Conservation (phyloP, 352 stramenopile species). For the Phytophthora megakarya region DNA sequence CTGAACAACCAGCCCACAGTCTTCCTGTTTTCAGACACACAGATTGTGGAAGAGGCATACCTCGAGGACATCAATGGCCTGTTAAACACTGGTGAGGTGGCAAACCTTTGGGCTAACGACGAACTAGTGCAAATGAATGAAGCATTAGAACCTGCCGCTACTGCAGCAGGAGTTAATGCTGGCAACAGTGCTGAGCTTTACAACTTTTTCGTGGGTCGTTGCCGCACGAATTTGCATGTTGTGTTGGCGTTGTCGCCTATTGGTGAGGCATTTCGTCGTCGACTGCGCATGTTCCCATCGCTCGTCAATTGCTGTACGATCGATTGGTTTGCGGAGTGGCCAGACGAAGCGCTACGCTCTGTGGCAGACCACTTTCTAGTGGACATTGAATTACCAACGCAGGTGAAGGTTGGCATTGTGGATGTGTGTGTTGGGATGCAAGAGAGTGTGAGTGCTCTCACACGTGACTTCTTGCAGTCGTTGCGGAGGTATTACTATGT, state of each 20-base stretch:
- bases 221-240: slow-evolving; percentile 93
- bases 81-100: slow-evolving; percentile 93
- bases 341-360: slow-evolving; percentile 91
- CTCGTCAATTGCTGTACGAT: slow-evolving; percentile 97
- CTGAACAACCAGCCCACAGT: slow-evolving; percentile 89
- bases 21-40: slow-evolving; percentile 94
- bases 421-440: slow-evolving; percentile 97
- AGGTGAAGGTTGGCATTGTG: slow-evolving; percentile 88
- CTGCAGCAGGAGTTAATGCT: slow-evolving; percentile 67
- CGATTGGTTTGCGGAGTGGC: slow-evolving; percentile 97
- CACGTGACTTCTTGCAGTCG: slow-evolving; percentile 81
- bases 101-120: slow-evolving; percentile 92
- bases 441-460: slow-evolving; percentile 88
- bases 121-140: slow-evolving; percentile 88
- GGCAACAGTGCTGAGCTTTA: slow-evolving; percentile 81
- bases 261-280: slow-evolving; percentile 92
- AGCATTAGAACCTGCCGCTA: slow-evolving; percentile 66
- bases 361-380: slow-evolving; percentile 93
- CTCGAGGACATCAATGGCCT: slow-evolving; percentile 94
- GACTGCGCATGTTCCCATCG: slow-evolving; percentile 95
- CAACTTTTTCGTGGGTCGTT: slow-evolving; percentile 92
- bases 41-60: slow-evolving; percentile 93
- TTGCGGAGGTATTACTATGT: slow-evolving; percentile 95
- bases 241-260: slow-evolving; percentile 94
- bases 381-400: slow-evolving; percentile 80